Conservation (phyloP, 345 rosid species). For the Geranium brycei region DNA sequence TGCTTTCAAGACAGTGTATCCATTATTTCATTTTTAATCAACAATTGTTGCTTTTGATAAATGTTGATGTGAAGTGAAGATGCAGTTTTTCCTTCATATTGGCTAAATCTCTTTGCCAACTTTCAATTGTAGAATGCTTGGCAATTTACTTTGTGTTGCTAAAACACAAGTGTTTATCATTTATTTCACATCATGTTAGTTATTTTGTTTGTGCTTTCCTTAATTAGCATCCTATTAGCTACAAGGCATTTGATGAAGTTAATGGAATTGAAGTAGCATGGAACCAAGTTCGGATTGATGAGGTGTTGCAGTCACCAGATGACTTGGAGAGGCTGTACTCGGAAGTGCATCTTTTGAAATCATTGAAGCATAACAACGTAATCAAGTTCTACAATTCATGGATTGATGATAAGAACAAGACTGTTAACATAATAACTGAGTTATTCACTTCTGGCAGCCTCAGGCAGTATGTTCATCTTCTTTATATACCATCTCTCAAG, state of each 20-base stretch:
- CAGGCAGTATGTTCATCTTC: background rate
- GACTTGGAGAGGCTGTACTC: background rate
- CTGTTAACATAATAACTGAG: background rate
- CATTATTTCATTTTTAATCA: background rate
- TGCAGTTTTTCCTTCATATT: background rate
- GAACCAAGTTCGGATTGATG: background rate
- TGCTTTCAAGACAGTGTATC: constrained; percentile 71
- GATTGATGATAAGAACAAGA: background rate
- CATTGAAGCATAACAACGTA: background rate
- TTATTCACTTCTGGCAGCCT: background rate
- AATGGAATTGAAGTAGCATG: background rate
- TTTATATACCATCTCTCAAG: too few species aligned
- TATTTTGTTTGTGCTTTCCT: background rate
- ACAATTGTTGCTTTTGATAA: too few species aligned
- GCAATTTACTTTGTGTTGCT: too few species aligned
- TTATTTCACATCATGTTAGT: background rate
- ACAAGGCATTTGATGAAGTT: background rate
- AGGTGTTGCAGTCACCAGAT: background rate
- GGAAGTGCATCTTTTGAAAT: background rate
- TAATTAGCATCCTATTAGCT: background rate
- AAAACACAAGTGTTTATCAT: background rate
- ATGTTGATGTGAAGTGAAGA: background rate
- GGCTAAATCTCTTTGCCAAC: background rate
- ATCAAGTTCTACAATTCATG: background rate
- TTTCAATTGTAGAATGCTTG: too few species aligned